These are phyloP conservation scores for Thelonectria blattea DNA, from an alignment of 2,329 filamentous ascomycete genomes.

Conservation along the genomic window DNA sequence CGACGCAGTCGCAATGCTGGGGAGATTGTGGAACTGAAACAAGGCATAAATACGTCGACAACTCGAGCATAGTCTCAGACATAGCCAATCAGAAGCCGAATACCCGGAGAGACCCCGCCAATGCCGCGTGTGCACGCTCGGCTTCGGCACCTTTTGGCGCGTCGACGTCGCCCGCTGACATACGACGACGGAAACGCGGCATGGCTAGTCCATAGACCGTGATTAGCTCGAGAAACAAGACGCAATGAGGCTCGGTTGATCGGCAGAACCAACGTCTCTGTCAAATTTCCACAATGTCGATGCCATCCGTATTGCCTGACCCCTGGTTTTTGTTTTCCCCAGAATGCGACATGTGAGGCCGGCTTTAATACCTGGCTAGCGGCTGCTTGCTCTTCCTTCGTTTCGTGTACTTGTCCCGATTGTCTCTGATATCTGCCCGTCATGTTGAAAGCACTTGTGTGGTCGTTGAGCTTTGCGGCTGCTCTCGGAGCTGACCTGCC, in stretches of 20 bases:
- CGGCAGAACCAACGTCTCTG: not conserved
- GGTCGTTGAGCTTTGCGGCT: slow-evolving; percentile 2
- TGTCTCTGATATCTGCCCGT: not conserved
- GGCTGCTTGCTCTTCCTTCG: not conserved
- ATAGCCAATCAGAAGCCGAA: not conserved
- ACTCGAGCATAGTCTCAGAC: too few relatives aligned
- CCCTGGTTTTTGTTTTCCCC: not conserved
- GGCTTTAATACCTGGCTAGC: not conserved
- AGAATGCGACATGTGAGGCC: not conserved
- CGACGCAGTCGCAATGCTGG: too few relatives aligned
- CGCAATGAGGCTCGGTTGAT: not conserved
- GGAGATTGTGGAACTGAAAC: too few relatives aligned
- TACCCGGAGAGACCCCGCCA: not conserved
- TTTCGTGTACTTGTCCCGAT: not conserved
- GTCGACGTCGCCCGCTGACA: not conserved
- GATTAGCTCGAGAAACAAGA: not conserved
- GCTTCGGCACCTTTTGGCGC: not conserved
- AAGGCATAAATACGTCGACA: too few relatives aligned
- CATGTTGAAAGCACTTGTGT: slow-evolving; percentile 4
- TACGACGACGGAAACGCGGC: not conserved
- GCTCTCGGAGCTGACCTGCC: slow-evolving; percentile 6
- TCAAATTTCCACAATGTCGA: not conserved
- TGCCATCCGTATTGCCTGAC: not conserved
- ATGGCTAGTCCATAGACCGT: not conserved
- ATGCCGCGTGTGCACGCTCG: not conserved